Evolutionary conservation across 169 alveolate genomes (phyloP).

Genomic region (Prorocentrum cordatum): DNA sequence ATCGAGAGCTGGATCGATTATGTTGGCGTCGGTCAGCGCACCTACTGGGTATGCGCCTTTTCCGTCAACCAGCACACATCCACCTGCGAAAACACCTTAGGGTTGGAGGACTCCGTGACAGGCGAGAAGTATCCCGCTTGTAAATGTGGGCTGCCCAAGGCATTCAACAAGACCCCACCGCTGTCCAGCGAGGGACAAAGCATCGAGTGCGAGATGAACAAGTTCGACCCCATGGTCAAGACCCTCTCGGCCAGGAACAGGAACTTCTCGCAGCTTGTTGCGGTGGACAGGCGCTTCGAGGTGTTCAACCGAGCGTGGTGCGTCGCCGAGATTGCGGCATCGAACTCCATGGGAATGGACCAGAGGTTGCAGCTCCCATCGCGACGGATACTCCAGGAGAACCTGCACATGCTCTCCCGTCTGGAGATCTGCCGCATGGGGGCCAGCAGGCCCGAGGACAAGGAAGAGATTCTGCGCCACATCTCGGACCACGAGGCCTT

Average conservation of each 20-base stretch:
- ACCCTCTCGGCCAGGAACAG: background rate
- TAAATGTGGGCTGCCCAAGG: slow-evolving; percentile 9
- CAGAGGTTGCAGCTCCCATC: background rate
- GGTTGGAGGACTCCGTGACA: no score
- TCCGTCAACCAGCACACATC: no score
- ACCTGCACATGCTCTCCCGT: no score
- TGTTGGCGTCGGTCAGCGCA: no score
- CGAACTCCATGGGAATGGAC: background rate
- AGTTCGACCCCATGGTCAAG: no score
- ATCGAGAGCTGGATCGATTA: no score
- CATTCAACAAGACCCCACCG: slow-evolving; percentile 18
- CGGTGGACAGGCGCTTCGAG: background rate
- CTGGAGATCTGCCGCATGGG: background rate
- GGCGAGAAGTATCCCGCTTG: background rate
- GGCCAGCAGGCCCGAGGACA: background rate
- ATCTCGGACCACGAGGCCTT: background rate
- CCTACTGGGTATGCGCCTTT: no score
- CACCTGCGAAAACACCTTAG: no score
- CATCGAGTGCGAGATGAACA: no score
- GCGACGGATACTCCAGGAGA: no score
- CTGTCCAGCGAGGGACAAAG: background rate
- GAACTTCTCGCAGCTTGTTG: background rate
- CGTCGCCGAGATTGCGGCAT: slow-evolving; percentile 12
- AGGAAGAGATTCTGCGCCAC: background rate
- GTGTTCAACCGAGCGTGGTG: slow-evolving; percentile 17